Base-by-base conservation (phyloP, 2,329 filamentous ascomycete genomes). In the Aspergillus sp. region DNA sequence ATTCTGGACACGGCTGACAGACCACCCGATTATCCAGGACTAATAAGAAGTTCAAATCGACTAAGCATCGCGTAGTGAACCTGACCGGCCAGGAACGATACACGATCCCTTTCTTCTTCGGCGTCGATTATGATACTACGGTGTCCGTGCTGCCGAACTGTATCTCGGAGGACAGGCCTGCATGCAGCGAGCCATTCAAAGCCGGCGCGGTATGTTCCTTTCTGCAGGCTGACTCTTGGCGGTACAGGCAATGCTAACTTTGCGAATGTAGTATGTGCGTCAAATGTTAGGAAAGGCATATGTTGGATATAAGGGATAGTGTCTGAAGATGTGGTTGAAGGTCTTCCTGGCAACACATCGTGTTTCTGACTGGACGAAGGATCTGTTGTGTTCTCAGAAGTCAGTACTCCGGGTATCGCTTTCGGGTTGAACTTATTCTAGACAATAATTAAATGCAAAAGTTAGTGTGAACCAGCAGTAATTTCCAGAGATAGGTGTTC, bases 41-140 rank as follows among this genome's bases (percentile, higher is more conserved):
- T 4, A 77, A 78, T 53, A 69, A 75, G 46, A 70, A 60, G 36
- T 79, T 77, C 57, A 74, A 73, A 51, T 76, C 73, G 2, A 78
- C 76, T 16, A 58, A 75, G 9, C 77, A 78, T 56, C 70, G 77
- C 0, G 77, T 76, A 1, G 76, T 76, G 42, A 78, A 78, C 60
- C 56, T 71, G 7, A 74, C 73, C 1, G 75, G 72, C 0, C 50
- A 71, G 47, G 75, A 80, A 60, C 65, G 77, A 0, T 77, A 77
- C 57, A 73, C 70, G 5, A 74, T 78, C 24, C 75, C 76, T 0
- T 76, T 80, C 46, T 80, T 79, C 65, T 78, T 77, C 58, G 71
- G 69, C 0, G 73, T 77, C 0, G 77, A 79, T 57, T 77, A 78
- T 20, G 72, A 78, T 57, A 61, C 65, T 18, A 47, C 45, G 18